These are phyloP conservation scores for Trichoderma sp. DNA, from an alignment of 2,329 filamentous ascomycete genomes.

Conservation along the genomic window DNA sequence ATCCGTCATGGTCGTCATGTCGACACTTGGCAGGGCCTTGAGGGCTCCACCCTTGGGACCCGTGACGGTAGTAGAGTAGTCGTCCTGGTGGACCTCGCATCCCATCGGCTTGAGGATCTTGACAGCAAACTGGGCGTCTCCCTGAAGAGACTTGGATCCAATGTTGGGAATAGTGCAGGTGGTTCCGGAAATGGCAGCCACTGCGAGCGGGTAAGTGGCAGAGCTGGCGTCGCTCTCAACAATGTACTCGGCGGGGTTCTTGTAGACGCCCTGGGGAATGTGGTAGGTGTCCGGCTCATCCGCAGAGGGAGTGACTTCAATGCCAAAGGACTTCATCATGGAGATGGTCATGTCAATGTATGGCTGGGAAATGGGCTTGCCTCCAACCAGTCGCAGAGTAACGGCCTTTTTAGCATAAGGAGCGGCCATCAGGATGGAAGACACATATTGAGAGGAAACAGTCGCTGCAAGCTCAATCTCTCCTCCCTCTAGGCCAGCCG, in stretches of 20 bases:
- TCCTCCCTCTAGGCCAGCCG: constrained; percentile 80
- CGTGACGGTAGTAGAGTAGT: constrained; percentile 85
- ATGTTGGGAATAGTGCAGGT: constrained; percentile 97
- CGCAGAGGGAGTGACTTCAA: constrained; percentile 73
- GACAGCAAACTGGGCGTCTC: constrained; percentile 90
- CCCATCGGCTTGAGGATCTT: constrained; percentile 93
- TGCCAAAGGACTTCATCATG: constrained; percentile 94
- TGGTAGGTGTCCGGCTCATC: constrained; percentile 89
- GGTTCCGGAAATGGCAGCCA: constrained; percentile 93
- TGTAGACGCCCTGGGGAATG: constrained; percentile 82
- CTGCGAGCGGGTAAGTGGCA: constrained; percentile 90
- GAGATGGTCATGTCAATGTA: constrained; percentile 99
- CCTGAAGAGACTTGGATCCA: constrained; percentile 86
- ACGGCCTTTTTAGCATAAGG: constrained; percentile 95
- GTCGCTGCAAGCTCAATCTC: constrained; percentile 91
- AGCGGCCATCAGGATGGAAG: constrained; percentile 93
- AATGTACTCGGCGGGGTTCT: constrained; percentile 81
- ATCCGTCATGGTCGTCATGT: constrained; percentile 99
- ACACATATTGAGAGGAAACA: constrained; percentile 98
- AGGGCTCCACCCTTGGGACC: constrained; percentile 76
- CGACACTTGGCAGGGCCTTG: constrained; percentile 75
- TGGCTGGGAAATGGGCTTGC: constrained; percentile 92
- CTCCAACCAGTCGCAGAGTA: constrained; percentile 86
- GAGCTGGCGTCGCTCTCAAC: constrained; percentile 98
- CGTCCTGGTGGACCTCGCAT: constrained; percentile 82